phyloP scores from a whole-genome alignment of 1,139 yeast genomes.

The Debaryomyces robertsiae region DNA sequence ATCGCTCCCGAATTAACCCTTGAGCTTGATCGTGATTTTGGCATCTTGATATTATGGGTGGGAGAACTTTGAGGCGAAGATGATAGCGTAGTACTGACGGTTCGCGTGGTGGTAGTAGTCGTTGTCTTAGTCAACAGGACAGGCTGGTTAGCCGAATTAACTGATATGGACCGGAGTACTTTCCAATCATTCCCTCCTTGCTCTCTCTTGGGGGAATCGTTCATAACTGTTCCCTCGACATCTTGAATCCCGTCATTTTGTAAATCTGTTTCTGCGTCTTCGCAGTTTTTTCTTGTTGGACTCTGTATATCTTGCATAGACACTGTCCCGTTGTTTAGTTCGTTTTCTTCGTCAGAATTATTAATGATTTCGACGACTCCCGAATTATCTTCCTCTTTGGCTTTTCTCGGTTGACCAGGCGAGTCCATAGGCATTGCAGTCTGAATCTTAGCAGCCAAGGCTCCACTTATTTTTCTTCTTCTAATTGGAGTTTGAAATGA shows the following conservation, averaged over 20 bases:
- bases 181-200: slow-evolving; percentile 36
- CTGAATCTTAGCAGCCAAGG: slow-evolving; percentile 65
- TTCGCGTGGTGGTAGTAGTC: slow-evolving; percentile 52
- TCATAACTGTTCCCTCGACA: slow-evolving; percentile 16
- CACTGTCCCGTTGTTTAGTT: slow-evolving; percentile 13
- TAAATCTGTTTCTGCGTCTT: slow-evolving; percentile 18
- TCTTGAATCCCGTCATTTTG: slow-evolving; percentile 19
- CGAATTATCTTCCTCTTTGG: slow-evolving; percentile 35
- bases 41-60: slow-evolving; percentile 29
- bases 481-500: slow-evolving; percentile 72
- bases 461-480: slow-evolving; percentile 70
- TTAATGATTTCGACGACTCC: slow-evolving; percentile 34
- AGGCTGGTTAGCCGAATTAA: slow-evolving; percentile 35
- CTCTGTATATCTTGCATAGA: slow-evolving; percentile 31
- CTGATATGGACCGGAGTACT: slow-evolving; percentile 46
- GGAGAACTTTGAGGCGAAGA: slow-evolving; percentile 46
- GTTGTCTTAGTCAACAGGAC: slow-evolving; percentile 50
- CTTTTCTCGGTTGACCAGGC: slow-evolving; percentile 96
- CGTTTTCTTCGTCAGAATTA: slow-evolving; percentile 44
- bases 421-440: slow-evolving; percentile 87
- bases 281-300: slow-evolving; percentile 21
- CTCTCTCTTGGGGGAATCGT: slow-evolving; percentile 12
- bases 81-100: slow-evolving; percentile 48
- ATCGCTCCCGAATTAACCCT: slow-evolving; percentile 31
- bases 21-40: slow-evolving; percentile 38